phyloP scores from a whole-genome alignment of 805 yeast genomes.

The Tetrapisispora arboricola region DNA sequence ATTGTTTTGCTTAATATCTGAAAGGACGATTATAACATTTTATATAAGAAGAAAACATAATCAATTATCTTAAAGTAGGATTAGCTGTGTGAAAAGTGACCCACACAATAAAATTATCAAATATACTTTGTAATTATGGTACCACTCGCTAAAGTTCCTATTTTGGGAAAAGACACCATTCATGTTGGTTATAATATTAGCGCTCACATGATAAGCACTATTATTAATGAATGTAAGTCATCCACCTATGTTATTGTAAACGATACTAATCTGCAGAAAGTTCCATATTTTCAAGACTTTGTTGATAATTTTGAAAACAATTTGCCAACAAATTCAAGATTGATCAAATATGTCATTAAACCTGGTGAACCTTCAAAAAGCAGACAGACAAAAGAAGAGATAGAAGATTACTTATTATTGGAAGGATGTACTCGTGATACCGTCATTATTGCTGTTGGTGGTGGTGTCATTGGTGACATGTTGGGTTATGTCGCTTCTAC shows the following conservation, averaged over 20 bases:
- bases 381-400: slow-evolving; percentile 80
- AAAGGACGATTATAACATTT: too few species aligned
- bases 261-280: slow-evolving; percentile 65
- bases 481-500: slow-evolving; percentile 98
- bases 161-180: slow-evolving; percentile 73
- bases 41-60: too few species aligned
- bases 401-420: slow-evolving; percentile 76
- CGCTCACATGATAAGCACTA: slow-evolving; percentile 60
- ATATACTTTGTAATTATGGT: slow-evolving; percentile 14
- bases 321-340: slow-evolving; percentile 47
- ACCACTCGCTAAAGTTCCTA: slow-evolving; percentile 45
- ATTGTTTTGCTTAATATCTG: too few species aligned
- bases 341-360: slow-evolving; percentile 63
- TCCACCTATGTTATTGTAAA: slow-evolving; percentile 90
- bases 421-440: slow-evolving; percentile 95
- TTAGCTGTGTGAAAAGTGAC: too few species aligned
- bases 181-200: slow-evolving; percentile 83
- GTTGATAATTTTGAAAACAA: slow-evolving; percentile 32
- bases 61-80: too few species aligned
- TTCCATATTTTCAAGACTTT: slow-evolving; percentile 49
- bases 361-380: slow-evolving; percentile 93
- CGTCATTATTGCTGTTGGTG: slow-evolving; percentile 88
- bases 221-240: slow-evolving; percentile 52
- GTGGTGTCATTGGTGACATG: slow-evolving; percentile 99
- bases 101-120: too few species aligned